Base-by-base conservation (phyloP, 2,329 filamentous ascomycete species). In the Epichloe sp. region DNA sequence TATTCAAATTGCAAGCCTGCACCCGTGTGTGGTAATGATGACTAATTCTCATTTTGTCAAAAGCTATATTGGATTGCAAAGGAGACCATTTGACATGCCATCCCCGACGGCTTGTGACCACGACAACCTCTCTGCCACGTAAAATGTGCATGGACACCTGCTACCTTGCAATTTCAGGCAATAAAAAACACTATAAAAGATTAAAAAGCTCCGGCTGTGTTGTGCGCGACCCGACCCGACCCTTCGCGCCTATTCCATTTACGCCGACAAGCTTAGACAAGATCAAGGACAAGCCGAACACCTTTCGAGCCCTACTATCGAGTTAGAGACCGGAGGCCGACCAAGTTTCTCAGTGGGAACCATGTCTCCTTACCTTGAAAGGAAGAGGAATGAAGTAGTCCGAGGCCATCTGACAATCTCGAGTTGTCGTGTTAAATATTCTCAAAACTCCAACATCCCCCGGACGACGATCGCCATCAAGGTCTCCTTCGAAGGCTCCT, bases 331-430 rank as follows among this genome's bases (percentile, higher is more conserved):
- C 36, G 7, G 21, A 6, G n/a, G 23, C 2, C 31, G 31, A 23
- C 5, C 7, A 21, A 36, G 31, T 8, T 4, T 8, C 21, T 8
- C 21, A 15, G 14, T 31, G 4, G 14, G 6, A 36, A 7, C 10
- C n/a, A 3, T 8, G 38, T 17, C 2, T 19, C 50, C 59, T 11
- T 42, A 63, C 64, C 62, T 67, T 67, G 56, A 63, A 67, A 19
- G 66, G 65, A 15, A 69, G 63, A 7, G 67, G 67, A 52, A 69
- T 64, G 26, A 69, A 68, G 50, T 64, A 69, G 49, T 70, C 66
- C 21, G 64, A 61, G 15, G 65, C 65, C 60, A 67, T 62, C 56
- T 67, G 60, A 36, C 62, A 65, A 50, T 68, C 66, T 47, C 59
- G 57, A 8, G 62, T 56, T 37, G 62, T 61, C 12, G 65, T 68